A percentile compares a stretch with the other conserved stretches of the same genome.
Conservation (phyloP, 306 rosid species). For the Morella rubra region DNA sequence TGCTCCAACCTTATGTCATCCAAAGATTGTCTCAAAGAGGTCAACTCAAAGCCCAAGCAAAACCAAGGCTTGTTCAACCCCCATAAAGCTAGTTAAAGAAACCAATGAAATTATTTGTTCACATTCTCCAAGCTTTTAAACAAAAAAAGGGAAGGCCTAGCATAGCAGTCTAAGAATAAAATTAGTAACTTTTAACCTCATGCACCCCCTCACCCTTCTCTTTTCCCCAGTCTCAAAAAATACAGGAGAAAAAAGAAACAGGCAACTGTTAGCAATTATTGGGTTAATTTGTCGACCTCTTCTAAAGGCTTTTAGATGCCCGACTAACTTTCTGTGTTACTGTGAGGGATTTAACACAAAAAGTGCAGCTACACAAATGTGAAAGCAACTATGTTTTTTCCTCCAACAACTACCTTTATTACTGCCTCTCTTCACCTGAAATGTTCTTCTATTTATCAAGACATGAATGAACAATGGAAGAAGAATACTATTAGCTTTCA, state of each 20-base stretch:
- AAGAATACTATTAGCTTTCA: neutral
- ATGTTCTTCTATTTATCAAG: too few relatives aligned
- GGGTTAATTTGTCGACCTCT: too few relatives aligned
- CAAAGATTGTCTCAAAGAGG: neutral
- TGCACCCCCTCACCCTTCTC: too few relatives aligned
- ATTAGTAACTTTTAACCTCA: neutral
- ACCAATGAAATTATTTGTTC: neutral
- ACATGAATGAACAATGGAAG: neutral
- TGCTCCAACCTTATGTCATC: neutral
- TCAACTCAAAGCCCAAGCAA: neutral
- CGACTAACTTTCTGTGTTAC: neutral
- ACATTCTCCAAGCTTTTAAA: neutral
- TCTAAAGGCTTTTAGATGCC: neutral
- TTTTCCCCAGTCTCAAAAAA: too few relatives aligned
- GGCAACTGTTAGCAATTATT: too few relatives aligned
- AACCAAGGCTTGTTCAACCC: neutral
- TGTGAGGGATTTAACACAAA: too few relatives aligned
- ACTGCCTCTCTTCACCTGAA: neutral
- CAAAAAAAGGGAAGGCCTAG: too few relatives aligned
- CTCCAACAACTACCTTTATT: neutral
- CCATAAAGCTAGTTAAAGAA: neutral
- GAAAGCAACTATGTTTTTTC: too few relatives aligned
- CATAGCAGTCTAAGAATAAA: too few relatives aligned
- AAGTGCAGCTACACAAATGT: neutral
- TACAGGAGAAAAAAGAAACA: too few relatives aligned